Base-by-base conservation (phyloP, 2,329 filamentous ascomycete species). In the Trichoderma afroharzianum region DNA sequence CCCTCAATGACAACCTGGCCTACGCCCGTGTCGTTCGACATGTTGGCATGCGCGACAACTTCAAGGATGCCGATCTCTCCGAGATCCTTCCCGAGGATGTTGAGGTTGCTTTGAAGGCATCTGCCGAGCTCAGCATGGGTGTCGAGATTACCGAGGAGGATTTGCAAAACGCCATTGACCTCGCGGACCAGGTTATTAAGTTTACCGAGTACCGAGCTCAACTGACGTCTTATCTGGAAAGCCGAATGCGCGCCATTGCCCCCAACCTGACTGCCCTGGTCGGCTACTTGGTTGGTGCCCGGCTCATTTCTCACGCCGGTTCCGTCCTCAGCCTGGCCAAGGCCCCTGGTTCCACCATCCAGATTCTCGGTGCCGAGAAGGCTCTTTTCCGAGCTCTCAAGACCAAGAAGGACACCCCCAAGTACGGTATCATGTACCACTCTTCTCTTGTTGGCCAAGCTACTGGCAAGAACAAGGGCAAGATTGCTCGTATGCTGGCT, bases 321-420 rank as follows among this genome's bases (percentile, higher is more conserved):
- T 98, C 95, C 72, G 89, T 99, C 77, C 92, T 97, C 88, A 97
- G 92, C 85, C 88, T 99, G 64, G 94, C 96, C 81, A 98, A 98
- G 88, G 93, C 92, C 76, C 94, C 96, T 73, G 94, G 93, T 83
- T 96, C 93, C 78, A 99, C 96, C 74, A 94, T 99, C 76, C 96
- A 99, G 87, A 98, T 99, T 79, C 90, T 98, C 71, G 96, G 96
- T 86, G 96, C 96, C 73, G 96, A 99, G 86, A 99, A 99, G 88
- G 96, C 96, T 8, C 90, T 99, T 58, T 99, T 99, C 91, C 91
- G 96, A 79, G 96, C 96, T 24, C 88, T 99, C 74, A 99, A 99
- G 90, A 99, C 96, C 63, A 98, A 99, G 88, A 95, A 98, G 83
- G 94, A 98, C 80, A 99, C 96, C 50, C 96, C 96, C 80, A 99